Evolutionary conservation across 164 flowering plant genomes (phyloP).

Genomic region (Warburgia ugandensis): DNA sequence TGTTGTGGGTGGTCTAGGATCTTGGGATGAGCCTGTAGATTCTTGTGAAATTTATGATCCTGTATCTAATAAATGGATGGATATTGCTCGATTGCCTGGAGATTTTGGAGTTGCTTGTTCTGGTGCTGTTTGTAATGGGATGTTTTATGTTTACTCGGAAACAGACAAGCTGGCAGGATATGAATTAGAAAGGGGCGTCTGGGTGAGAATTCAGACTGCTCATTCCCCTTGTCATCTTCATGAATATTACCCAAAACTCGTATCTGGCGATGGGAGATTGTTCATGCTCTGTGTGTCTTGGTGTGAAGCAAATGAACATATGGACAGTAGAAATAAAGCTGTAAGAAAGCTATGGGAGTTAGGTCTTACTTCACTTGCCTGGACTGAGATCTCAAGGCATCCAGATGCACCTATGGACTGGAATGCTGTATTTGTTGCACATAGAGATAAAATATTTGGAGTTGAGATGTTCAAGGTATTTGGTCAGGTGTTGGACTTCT

Average conservation of each 20-base stretch:
- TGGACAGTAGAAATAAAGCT: slow-evolving; percentile 74
- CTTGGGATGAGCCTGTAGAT: slow-evolving; percentile 86
- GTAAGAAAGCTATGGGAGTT: slow-evolving; percentile 93
- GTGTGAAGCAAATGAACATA: slow-evolving; percentile 85
- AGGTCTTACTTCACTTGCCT: slow-evolving; percentile 47
- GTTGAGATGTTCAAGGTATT: slow-evolving; percentile 96
- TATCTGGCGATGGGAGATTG: slow-evolving; percentile 49
- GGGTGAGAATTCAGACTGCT: slow-evolving; percentile 63
- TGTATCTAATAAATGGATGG: slow-evolving; percentile 69
- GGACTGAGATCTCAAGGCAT: slow-evolving; percentile 80
- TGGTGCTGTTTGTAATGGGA: slow-evolving; percentile 62
- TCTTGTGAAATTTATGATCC: slow-evolving; percentile 91
- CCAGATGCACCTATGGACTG: slow-evolving; percentile 99
- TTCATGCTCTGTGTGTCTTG: slow-evolving; percentile 96
- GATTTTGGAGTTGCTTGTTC: slow-evolving; percentile 79
- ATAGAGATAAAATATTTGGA: slow-evolving; percentile 61
- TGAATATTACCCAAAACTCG: slow-evolving; percentile 76
- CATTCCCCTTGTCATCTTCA: slow-evolving; percentile 77
- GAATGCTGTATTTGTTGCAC: slow-evolving; percentile 87
- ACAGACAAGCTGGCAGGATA: slow-evolving; percentile 69
- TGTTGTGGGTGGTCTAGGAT: slow-evolving; percentile 84
- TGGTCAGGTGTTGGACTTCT: slow-evolving; percentile 86
- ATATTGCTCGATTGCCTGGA: slow-evolving; percentile 59
- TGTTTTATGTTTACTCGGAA: slow-evolving; percentile 84
- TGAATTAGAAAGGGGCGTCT: slow-evolving; percentile 72